Percentiles rank a stretch among this genome's conserved stretches.
These are phyloP conservation scores for Acmispon strigosus DNA, from an alignment of 306 rosid species.

Conservation along the genomic window DNA sequence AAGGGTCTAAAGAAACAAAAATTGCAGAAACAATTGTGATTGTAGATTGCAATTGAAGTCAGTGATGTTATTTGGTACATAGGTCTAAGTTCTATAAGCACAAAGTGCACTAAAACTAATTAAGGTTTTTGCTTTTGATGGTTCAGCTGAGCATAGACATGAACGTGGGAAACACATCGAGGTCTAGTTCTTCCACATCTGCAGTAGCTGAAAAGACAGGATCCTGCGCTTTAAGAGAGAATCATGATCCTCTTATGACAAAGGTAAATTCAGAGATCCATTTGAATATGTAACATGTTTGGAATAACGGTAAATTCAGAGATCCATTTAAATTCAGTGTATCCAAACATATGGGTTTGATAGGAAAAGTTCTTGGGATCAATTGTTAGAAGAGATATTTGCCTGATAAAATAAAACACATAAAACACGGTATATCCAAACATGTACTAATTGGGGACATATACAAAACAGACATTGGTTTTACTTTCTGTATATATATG, in stretches of 20 bases:
- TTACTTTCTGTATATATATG: not conserved
- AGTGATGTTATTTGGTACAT: not conserved
- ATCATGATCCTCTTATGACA: not conserved
- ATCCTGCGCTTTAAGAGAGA: not conserved
- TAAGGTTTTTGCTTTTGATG: too few species aligned
- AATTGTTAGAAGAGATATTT: too few species aligned
- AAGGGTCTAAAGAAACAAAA: too few species aligned
- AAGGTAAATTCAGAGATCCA: not conserved
- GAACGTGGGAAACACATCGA: slow-evolving; percentile 27
- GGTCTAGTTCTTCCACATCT: slow-evolving; percentile 23
- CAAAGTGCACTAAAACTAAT: not conserved
- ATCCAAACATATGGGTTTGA: too few species aligned
- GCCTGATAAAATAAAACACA: too few species aligned
- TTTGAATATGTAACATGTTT: too few species aligned
- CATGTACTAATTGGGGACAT: not conserved
- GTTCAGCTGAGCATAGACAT: slow-evolving; percentile 23
- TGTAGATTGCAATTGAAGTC: not conserved
- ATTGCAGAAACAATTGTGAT: too few species aligned
- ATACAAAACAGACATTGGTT: not conserved
- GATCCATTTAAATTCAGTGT: too few species aligned
- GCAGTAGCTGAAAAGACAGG: not conserved
- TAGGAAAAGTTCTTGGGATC: too few species aligned
- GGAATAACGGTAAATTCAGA: too few species aligned
- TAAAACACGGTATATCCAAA: too few species aligned
- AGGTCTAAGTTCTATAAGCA: too few species aligned